These are phyloP conservation scores for Elsinoe fawcettii DNA, from an alignment of 2,329 filamentous ascomycete genomes.

Conservation along the genomic window DNA sequence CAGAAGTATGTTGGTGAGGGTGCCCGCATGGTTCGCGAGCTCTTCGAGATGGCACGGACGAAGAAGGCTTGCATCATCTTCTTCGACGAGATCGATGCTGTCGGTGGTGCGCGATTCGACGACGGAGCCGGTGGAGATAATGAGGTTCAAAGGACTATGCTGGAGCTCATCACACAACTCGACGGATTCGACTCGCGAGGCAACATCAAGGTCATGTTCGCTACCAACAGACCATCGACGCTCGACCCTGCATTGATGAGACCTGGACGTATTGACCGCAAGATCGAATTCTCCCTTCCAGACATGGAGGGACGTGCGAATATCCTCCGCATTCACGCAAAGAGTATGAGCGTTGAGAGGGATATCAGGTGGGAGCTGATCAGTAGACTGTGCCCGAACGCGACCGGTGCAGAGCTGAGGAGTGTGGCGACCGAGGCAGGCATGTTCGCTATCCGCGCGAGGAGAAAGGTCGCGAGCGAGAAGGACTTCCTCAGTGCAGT, in stretches of 20 bases:
- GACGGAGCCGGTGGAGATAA: constrained; percentile 96
- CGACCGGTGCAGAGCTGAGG: constrained; percentile 89
- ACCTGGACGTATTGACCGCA: constrained; percentile 93
- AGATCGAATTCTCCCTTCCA: constrained; percentile 96
- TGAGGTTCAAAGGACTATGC: constrained; percentile 94
- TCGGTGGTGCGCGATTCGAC: constrained; percentile 92
- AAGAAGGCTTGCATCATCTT: constrained; percentile 99
- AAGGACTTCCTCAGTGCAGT: constrained; percentile 98
- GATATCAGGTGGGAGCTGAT: constrained; percentile 99
- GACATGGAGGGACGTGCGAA: constrained; percentile 96
- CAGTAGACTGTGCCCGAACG: constrained; percentile 91
- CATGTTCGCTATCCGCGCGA: constrained; percentile 92
- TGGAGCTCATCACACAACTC: constrained; percentile 93
- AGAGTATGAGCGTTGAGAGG: constrained; percentile 98
- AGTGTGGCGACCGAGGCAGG: constrained; percentile 97
- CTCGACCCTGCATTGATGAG: constrained; percentile 95
- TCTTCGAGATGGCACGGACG: constrained; percentile 98
- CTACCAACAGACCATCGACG: constrained; percentile 91
- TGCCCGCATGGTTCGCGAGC: constrained; percentile 94
- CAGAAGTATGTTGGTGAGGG: constrained; percentile 99
- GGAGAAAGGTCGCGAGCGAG: constrained; percentile 95
- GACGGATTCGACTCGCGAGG: constrained; percentile 94
- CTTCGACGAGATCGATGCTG: constrained; percentile 96
- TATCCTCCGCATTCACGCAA: constrained; percentile 95
- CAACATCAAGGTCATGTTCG: constrained; percentile 99